A percentile compares a stretch with the other conserved stretches of the same genome.
phyloP scores from a whole-genome alignment of 257 asterid species.

The Solanum sparsipilum region DNA sequence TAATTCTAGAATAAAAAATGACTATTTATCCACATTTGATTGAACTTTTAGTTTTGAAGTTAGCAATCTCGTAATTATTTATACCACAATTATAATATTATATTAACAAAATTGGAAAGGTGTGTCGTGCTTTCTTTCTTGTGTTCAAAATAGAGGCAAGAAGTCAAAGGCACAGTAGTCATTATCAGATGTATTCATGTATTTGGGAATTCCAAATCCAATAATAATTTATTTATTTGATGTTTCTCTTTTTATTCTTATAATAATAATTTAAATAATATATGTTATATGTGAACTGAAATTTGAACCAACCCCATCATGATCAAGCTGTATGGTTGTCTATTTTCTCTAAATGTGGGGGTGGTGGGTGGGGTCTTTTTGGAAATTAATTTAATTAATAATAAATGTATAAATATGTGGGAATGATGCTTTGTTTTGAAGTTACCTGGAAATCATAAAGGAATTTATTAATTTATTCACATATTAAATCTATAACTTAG shows the following conservation, averaged over 20 bases:
- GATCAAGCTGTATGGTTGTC: neutral
- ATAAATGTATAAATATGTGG: neutral
- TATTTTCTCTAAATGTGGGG: neutral
- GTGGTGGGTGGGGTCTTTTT: neutral
- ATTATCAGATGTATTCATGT: neutral
- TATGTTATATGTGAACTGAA: neutral
- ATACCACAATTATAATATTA: neutral
- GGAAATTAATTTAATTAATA: neutral
- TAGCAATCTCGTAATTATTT: neutral
- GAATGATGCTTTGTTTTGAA: neutral
- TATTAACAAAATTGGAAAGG: neutral
- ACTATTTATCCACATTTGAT: neutral
- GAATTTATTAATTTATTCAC: neutral
- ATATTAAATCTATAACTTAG: neutral
- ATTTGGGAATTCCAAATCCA: neutral
- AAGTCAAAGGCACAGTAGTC: neutral
- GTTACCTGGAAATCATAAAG: neutral
- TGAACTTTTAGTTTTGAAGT: neutral
- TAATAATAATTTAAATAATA: neutral
- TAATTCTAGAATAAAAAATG: neutral
- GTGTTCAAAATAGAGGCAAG: neutral
- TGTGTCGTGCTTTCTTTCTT: neutral
- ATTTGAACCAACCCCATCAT: neutral
- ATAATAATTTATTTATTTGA: neutral
- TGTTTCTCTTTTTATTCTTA: neutral